phyloP scores from a whole-genome alignment of 441 rosid species.

The Bruguiera hainesii region DNA sequence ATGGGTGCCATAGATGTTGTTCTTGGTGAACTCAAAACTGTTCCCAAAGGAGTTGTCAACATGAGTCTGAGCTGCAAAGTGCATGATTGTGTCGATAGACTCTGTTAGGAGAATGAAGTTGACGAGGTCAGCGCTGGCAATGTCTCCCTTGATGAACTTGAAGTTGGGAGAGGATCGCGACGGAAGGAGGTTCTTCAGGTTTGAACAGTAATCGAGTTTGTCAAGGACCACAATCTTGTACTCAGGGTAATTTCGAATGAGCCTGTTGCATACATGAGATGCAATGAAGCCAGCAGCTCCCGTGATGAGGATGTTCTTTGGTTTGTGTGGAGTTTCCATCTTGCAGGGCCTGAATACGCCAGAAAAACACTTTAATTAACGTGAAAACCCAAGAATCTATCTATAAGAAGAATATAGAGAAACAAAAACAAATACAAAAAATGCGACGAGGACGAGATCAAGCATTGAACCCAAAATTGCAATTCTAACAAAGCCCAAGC shows the following conservation, averaged over 20 bases:
- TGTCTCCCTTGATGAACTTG: constrained; percentile 67
- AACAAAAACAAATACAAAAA: too few species aligned
- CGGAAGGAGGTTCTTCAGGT: constrained; percentile 67
- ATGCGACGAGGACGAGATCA: too few species aligned
- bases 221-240: constrained; percentile 85
- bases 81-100: constrained; percentile 47
- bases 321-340: constrained; percentile 42
- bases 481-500: too few species aligned
- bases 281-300: constrained; percentile 94
- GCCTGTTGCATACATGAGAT: constrained; percentile 56
- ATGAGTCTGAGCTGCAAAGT: constrained; percentile 50
- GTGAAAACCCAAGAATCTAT: too few species aligned
- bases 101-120: constrained; percentile 46
- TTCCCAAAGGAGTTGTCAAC: constrained; percentile 51
- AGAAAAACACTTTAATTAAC: neutral
- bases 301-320: constrained; percentile 81
- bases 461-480: too few species aligned
- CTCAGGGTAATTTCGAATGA: constrained; percentile 63
- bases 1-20: constrained; percentile 46
- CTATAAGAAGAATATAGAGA: too few species aligned
- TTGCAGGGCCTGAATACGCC: neutral
- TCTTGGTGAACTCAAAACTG: constrained; percentile 51
- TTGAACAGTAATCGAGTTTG: constrained; percentile 88
- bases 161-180: constrained; percentile 67
- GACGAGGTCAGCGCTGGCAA: constrained; percentile 49